Evolutionary conservation across 2,329 filamentous ascomycete genomes (phyloP).

Genomic region (Nemania sp.): DNA sequence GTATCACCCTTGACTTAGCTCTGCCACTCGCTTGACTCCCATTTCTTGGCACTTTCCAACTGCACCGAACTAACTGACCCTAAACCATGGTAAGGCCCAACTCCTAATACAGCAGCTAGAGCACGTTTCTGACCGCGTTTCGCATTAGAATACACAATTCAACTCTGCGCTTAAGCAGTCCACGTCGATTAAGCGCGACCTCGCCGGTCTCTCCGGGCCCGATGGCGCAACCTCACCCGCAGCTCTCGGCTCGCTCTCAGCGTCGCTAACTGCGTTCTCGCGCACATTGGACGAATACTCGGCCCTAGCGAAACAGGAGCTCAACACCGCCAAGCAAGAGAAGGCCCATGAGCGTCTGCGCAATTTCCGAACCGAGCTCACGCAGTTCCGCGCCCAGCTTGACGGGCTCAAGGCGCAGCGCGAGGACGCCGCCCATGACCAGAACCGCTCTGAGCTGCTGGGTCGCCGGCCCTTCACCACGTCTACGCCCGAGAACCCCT

Average conservation of each 20-base stretch:
- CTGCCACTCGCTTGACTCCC: too few relatives aligned
- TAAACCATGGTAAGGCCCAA: neutral
- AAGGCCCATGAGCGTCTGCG: constrained; percentile 86
- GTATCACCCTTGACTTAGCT: too few relatives aligned
- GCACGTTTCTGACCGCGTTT: neutral
- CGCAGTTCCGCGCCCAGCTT: constrained; percentile 77
- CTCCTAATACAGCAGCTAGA: neutral
- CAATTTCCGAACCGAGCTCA: constrained; percentile 80
- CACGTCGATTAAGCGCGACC: constrained; percentile 76
- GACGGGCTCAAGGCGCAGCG: constrained; percentile 75
- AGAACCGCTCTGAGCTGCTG: constrained; percentile 78
- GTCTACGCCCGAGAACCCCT: constrained; percentile 85
- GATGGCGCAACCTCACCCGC: constrained; percentile 57
- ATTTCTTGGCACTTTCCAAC: too few relatives aligned
- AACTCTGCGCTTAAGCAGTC: constrained; percentile 87
- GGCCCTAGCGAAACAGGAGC: constrained; percentile 80
- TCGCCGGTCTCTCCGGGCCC: constrained; percentile 62
- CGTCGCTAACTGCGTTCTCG: constrained; percentile 71
- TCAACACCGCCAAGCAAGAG: constrained; percentile 87
- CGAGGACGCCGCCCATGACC: constrained; percentile 70
- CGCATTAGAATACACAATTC: constrained; percentile 74
- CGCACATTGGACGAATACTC: constrained; percentile 94
- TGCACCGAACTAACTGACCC: too few relatives aligned
- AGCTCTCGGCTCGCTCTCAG: constrained; percentile 67
- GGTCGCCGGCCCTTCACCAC: constrained; percentile 84